Evolutionary conservation across 108 stramenopile genomes (phyloP).

Genomic region (Cyclotella sp.): DNA sequence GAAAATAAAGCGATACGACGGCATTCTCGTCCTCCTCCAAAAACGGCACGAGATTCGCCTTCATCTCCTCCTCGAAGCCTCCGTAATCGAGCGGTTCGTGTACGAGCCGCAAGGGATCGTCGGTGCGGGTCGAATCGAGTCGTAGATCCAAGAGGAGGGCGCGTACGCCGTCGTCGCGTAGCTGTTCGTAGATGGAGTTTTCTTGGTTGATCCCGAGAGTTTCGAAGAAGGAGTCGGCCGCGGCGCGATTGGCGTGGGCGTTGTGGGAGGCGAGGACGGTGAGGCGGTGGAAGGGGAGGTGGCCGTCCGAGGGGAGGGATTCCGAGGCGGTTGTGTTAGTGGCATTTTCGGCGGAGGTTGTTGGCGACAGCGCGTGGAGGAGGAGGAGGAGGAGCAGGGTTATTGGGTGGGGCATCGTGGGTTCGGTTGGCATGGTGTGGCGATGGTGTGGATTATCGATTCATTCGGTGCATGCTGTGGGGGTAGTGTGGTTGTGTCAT

Average conservation of each 20-base stretch:
- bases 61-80: slow-evolving; percentile 20
- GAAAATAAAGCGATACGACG: slow-evolving; percentile 22
- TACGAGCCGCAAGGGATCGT: slow-evolving; percentile 14
- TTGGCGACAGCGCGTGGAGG: neutral
- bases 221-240: slow-evolving; percentile 22
- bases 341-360: slow-evolving; percentile 2
- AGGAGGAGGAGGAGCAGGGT: too few species aligned
- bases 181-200: slow-evolving; percentile 24
- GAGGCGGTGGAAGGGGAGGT: slow-evolving; percentile 24
- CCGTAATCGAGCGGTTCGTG: slow-evolving; percentile 32
- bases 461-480: too few species aligned
- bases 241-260: slow-evolving; percentile 32
- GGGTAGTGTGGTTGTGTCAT: too few species aligned
- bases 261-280: slow-evolving; percentile 39
- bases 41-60: slow-evolving; percentile 29
- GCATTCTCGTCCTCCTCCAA: slow-evolving; percentile 38
- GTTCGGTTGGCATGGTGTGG: too few species aligned
- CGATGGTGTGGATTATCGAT: too few species aligned
- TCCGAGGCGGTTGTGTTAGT: too few species aligned
- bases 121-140: neutral
- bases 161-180: slow-evolving; percentile 27
- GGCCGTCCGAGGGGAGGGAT: too few species aligned
- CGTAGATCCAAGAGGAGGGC: slow-evolving; percentile 27
- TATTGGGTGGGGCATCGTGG: too few species aligned
- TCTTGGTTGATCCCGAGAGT: slow-evolving; percentile 37